phyloP scores from a whole-genome alignment of 495 filamentous ascomycete species.

The Aspergillus incahuasiensis region DNA sequence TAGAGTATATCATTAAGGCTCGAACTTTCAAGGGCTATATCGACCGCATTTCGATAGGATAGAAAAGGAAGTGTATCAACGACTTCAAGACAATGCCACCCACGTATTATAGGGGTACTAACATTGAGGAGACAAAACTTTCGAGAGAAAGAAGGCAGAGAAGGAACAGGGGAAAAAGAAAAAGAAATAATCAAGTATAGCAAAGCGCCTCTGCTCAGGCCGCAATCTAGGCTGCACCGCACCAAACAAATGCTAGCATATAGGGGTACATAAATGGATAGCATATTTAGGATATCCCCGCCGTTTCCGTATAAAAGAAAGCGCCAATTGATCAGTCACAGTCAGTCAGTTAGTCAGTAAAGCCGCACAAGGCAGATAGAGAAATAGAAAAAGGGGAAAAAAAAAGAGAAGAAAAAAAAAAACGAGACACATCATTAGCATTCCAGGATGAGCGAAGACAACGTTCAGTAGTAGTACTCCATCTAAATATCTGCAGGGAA shows the following conservation, averaged over 20 bases:
- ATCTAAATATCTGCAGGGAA: constrained; percentile 6
- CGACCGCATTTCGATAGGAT: neutral
- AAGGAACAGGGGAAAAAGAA: too few species aligned
- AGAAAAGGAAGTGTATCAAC: neutral
- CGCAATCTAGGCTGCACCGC: neutral
- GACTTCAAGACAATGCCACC: neutral
- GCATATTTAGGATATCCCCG: neutral
- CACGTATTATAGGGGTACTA: neutral
- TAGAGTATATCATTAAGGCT: too few species aligned
- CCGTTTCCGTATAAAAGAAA: neutral
- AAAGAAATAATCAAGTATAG: too few species aligned
- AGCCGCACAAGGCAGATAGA: neutral
- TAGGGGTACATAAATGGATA: neutral
- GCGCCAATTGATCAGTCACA: neutral
- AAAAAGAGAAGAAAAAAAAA: constrained; percentile 2
- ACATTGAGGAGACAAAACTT: constrained; percentile 2
- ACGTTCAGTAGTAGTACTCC: neutral
- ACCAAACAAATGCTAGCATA: neutral
- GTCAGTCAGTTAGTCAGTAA: too few species aligned
- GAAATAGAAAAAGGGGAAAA: too few species aligned
- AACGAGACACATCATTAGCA: constrained; percentile 3
- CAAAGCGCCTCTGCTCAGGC: neutral
- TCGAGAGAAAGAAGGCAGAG: neutral
- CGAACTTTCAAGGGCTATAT: too few species aligned
- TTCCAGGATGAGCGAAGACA: neutral